Evolutionary conservation across 495 filamentous ascomycete genomes (phyloP).

Genomic region (Penicillium paradoxum): DNA sequence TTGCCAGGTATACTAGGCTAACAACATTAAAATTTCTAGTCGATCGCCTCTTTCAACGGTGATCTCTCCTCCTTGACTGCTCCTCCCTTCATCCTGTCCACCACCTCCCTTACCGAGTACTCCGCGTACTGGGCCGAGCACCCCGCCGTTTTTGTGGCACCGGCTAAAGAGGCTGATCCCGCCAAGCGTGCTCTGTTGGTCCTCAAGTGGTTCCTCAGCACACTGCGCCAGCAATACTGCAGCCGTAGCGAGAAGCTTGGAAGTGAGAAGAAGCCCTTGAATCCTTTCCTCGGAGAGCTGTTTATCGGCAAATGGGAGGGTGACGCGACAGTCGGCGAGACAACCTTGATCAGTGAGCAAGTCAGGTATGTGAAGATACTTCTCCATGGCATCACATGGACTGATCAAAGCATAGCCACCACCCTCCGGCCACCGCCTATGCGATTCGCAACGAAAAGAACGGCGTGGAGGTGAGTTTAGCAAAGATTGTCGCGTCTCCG

Average conservation of each 20-base stretch:
- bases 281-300: slow-evolving; percentile 84
- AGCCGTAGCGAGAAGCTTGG: slow-evolving; percentile 85
- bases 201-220: slow-evolving; percentile 95
- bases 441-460: slow-evolving; percentile 81
- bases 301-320: slow-evolving; percentile 87
- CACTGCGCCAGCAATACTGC: slow-evolving; percentile 91
- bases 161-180: slow-evolving; percentile 73
- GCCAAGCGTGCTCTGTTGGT: slow-evolving; percentile 82
- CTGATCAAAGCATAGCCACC: slow-evolving; percentile 58
- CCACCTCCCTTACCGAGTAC: slow-evolving; percentile 89
- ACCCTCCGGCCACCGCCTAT: slow-evolving; percentile 96
- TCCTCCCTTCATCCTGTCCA: slow-evolving; percentile 91
- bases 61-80: slow-evolving; percentile 92
- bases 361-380: slow-evolving; percentile 54
- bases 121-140: slow-evolving; percentile 97
- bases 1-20: neutral
- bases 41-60: slow-evolving; percentile 93
- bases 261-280: slow-evolving; percentile 96
- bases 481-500: neutral
- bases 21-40: slow-evolving; percentile 54
- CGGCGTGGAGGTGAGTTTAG: slow-evolving; percentile 57
- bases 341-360: slow-evolving; percentile 70
- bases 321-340: slow-evolving; percentile 60
- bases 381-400: neutral
- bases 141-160: slow-evolving; percentile 79